phyloP scores from a whole-genome alignment of 2,329 filamentous ascomycete species.

The Chrysoporthe puriensis region DNA sequence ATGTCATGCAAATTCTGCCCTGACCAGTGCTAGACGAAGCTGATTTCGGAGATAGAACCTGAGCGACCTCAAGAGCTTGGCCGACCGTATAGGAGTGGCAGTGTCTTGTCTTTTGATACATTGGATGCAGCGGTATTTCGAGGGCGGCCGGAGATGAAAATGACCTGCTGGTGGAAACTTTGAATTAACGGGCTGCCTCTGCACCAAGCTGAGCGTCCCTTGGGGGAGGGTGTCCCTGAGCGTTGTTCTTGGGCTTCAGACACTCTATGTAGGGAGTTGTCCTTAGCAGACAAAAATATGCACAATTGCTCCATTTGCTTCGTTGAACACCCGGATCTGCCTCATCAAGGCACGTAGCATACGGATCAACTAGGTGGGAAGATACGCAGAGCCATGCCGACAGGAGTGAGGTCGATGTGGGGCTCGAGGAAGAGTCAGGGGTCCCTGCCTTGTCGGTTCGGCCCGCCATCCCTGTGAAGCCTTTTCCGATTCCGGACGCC shows the following conservation, averaged over 20 bases:
- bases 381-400: neutral
- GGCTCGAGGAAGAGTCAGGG: neutral
- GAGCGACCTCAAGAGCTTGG: neutral
- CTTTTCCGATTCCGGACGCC: neutral
- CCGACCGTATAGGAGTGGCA: neutral
- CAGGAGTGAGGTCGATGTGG: neutral
- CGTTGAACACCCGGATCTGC: no score
- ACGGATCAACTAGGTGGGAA: neutral
- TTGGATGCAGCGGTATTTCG: neutral
- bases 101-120: neutral
- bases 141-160: neutral
- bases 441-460: conserved; percentile 6
- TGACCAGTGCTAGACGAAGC: neutral
- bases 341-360: no score
- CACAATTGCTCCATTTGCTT: no score
- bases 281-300: no score
- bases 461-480: conserved; percentile 9
- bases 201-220: neutral
- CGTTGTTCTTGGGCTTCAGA: no score
- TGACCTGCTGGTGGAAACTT: neutral
- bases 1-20: neutral
- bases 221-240: no score
- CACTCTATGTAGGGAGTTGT: no score
- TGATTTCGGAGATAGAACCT: neutral
- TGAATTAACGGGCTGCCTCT: neutral